These are phyloP conservation scores for Prunus dulcis DNA, from an alignment of 306 rosid species.

Conservation along the genomic window DNA sequence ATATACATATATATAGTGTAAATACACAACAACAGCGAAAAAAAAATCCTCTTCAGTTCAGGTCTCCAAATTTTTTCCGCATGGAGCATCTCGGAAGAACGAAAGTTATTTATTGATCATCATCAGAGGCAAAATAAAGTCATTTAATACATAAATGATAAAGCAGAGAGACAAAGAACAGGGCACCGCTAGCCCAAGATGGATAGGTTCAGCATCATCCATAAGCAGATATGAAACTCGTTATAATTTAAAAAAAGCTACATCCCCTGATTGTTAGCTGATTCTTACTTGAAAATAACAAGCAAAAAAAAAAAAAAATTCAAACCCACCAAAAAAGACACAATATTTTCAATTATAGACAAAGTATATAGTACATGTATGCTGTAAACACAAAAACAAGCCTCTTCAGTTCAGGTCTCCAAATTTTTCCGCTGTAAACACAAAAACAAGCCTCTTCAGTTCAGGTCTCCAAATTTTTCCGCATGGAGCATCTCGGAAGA, in stretches of 20 bases:
- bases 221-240: background rate
- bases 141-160: background rate
- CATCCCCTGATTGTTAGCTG: too few relatives aligned
- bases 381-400: background rate
- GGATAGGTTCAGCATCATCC: background rate
- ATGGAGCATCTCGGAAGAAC: conserved; percentile 20
- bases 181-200: too few relatives aligned
- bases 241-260: too few relatives aligned
- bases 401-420: conserved; percentile 98
- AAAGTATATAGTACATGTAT: background rate
- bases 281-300: too few relatives aligned
- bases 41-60: conserved; percentile 9
- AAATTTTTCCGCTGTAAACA: conserved; percentile 44
- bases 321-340: background rate
- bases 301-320: background rate
- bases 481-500: conserved; percentile 28
- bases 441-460: conserved; percentile 59
- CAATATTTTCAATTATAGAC: background rate
- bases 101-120: conserved; percentile 12
- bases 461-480: conserved; percentile 82
- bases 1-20: too few relatives aligned
- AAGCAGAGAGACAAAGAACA: too few relatives aligned
- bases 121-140: background rate
- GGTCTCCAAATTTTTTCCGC: conserved; percentile 75
- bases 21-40: too few relatives aligned